These are phyloP conservation scores for Calendula officinalis DNA, from an alignment of 129 eudicot genomes.

Conservation along the genomic window DNA sequence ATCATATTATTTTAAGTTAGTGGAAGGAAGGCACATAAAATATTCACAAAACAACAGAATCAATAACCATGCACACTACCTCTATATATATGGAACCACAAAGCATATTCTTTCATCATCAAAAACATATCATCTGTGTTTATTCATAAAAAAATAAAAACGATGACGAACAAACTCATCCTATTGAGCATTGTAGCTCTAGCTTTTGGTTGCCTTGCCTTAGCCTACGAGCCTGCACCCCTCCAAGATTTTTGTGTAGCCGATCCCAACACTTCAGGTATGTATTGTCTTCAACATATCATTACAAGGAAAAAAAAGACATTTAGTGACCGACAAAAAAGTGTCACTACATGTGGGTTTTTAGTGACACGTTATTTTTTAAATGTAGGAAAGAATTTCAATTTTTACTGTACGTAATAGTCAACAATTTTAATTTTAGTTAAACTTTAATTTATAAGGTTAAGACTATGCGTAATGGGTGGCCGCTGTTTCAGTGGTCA, in stretches of 20 bases:
- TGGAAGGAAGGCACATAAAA: neutral
- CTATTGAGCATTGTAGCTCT: conserved; percentile 15
- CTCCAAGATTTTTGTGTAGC: conserved; percentile 53
- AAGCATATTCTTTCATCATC: conserved; percentile 18
- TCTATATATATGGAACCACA: conserved; percentile 13
- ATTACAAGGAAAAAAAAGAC: no score
- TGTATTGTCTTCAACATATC: neutral
- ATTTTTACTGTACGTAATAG: no score
- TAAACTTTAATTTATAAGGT: no score
- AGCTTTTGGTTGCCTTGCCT: conserved; percentile 18
- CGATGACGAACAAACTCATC: conserved; percentile 25
- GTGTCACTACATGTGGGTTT: no score
- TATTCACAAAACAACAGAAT: conserved; percentile 3
- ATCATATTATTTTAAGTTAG: neutral
- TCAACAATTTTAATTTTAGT: no score
- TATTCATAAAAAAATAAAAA: neutral
- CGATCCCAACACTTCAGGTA: conserved; percentile 36
- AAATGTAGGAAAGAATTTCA: no score
- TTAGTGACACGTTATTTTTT: no score
- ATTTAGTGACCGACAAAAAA: no score
- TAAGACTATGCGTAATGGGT: no score
- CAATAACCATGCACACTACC: conserved; percentile 20
- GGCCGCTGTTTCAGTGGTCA: no score
- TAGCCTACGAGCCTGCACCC: conserved; percentile 37
- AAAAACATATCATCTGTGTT: conserved; percentile 14